Base-by-base conservation (phyloP, 2,329 filamentous ascomycete genomes). In the Penicillium brasilianum region DNA sequence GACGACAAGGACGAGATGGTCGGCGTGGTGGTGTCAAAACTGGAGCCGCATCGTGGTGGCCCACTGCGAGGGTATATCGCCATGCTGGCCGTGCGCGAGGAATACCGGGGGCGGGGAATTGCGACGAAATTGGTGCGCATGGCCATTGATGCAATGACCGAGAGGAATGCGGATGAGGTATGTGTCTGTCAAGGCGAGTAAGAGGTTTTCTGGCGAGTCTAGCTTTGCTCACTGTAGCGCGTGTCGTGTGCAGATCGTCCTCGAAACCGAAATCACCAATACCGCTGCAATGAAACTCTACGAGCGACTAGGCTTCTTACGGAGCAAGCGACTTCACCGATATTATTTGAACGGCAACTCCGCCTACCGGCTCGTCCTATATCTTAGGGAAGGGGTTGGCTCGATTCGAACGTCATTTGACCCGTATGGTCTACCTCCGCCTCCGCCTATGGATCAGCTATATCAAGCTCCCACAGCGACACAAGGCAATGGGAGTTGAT, bases 301-400 rank as follows among this genome's bases (percentile, higher is more conserved):
- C 77, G 94, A 99, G 77, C 85, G 93, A 0, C 83, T 99, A 8
- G 95, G 95, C 0, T 99, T 99, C 72, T 78, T 98, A 22, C 85
- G 94, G 55, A 96, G 92, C 62, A 99, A 99, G 78, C 91, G 93
- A 62, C 79, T 99, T 56, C 93, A 98, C 77, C 85, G 95, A 46
- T 99, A 99, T 74, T 99, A 99, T 71, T 81, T 99, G 43, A 99
- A 98, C 73, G 95, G 95, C 11, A 99, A 92, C 74, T 96, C 93
- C 58, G 95, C 95, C 1, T 99, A 95, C 76, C 85, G 95, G 44
- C 82, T 99, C 55, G 88, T 98, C 7, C 78, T 99, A 39, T 89
- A 93, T 65, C 80, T 97, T 55, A 93, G 90, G 73, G 82, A 84
- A 65, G 84, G 83, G 6, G 81, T 83, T 10, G 80, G 81, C 3